Evolutionary conservation across 495 filamentous ascomycete genomes (phyloP), one percentile per base, ranked within the genome.

Genomic region (Xylaria sp.): DNA sequence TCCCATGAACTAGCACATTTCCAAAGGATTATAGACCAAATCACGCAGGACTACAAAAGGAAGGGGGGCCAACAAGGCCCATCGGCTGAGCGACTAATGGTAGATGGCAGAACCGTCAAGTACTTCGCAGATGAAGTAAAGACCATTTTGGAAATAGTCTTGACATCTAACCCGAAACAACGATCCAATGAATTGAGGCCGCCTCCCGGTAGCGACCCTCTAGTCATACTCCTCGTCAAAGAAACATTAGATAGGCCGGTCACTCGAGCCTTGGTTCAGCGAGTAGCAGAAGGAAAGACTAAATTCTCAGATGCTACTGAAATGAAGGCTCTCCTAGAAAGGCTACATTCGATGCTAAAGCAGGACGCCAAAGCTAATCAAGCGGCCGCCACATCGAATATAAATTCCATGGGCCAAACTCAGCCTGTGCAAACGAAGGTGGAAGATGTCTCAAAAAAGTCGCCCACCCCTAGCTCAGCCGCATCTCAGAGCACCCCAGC

Each of bases 11-110:
- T 99, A 17, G 91, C 91, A 69, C 87, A 90, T 70, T 99, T 99
- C 76, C 97, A 99, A 78, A 84, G 86, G 59, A 95, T 98, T 66
- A 98, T 99, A 71, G 93, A 97, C 75, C 91, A 94, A 63, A 89
- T 99, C 41, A 95, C 93, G 50, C 86, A 76, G 5, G 84, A 86
- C 65, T 83, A 81, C 70, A 84, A 82, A 71, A 81, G 75, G 26
- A 84, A 82, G 17, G 80, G 82, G 3, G 74, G 69, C 6, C 76
- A 79, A 24, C 77, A 81, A 21, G 83, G 79, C 1, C 83, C 82
- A 8, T 82, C 83, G 4, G 81, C 82, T 3, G 84, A 85, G 50
- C 75, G 79, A 67, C 73, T 85, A 21, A 65, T 85, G 8, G 81
- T 85, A 1, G 84, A 85, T 24, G 81, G 81, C 14, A 77, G 78